phyloP scores from a whole-genome alignment of 2,329 filamentous ascomycete species.

The Escovopsis sp. region DNA sequence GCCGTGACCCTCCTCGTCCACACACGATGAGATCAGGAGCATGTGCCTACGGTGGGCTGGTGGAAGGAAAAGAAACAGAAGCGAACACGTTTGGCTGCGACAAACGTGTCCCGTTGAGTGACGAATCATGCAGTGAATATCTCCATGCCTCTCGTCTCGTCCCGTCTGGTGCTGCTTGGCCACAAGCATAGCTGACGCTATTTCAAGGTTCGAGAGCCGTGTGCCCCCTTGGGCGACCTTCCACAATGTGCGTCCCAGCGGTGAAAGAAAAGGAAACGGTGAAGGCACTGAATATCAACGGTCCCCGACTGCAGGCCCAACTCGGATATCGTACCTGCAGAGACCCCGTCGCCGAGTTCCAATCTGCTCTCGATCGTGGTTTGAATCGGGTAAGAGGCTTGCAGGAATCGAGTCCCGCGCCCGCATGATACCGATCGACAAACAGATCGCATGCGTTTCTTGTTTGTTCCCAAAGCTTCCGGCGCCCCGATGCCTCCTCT shows the following conservation, averaged over 20 bases:
- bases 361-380: background rate
- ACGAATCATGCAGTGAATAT: conserved; percentile 1
- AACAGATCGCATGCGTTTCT: background rate
- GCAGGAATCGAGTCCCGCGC: background rate
- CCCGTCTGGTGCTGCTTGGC: background rate
- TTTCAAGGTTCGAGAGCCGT: background rate
- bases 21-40: background rate
- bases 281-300: too few relatives aligned
- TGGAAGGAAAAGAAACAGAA: too few relatives aligned
- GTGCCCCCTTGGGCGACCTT: background rate
- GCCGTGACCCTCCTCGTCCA: conserved; percentile 1
- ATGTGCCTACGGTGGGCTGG: too few relatives aligned
- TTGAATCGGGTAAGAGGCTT: background rate
- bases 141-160: background rate
- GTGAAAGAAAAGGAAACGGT: too few relatives aligned
- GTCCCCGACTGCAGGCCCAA: too few relatives aligned
- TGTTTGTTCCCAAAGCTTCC: background rate
- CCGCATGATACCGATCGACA: background rate
- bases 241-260: background rate
- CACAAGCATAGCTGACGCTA: background rate
- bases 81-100: background rate
- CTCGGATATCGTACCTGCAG: background rate
- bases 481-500: background rate
- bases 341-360: background rate
- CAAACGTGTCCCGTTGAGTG: background rate